Evolutionary conservation across 2,329 filamentous ascomycete species (phyloP), one percentile per base, ranked within the genome.

Genomic region (Pseudogymnoascus sp.): DNA sequence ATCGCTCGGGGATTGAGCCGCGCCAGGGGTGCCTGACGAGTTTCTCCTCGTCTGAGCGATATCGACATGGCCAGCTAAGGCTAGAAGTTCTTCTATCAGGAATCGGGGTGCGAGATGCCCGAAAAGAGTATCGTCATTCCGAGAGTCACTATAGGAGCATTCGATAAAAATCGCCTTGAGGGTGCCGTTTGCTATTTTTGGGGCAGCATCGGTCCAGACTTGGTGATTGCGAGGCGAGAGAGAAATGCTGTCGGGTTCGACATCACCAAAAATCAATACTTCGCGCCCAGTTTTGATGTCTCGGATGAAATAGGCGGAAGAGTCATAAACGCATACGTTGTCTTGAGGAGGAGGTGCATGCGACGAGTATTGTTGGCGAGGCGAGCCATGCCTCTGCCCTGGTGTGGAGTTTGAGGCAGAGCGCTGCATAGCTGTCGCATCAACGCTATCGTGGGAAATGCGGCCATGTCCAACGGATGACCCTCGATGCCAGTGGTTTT

Each of bases 241-340:
- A 0, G 91, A 95, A 26, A 97, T 76, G 7, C 86, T 88, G 74
- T 99, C 94, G 0, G 94, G 92, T 72, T 99, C 94, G 38, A 97
- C 90, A 68, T 99, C 94, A 16, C 94, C 94, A 72, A 97, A 97
- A 59, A 99, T 90, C 64, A 99, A 83, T 2, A 97, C 84, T 74
- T 99, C 93, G 33, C 83, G 82, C 1, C 84, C 83, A 0, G 85
- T 89, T 0, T 77, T 72, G 35, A 87, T 79, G 64, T 94, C 89
- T 38, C 91, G 89, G 66, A 99, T 89, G 74, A 99, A 97, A 75
- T 92, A 97, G 0, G 91, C 93, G 16, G 92, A 94, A 66, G 91
- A 96, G 72, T 97, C 91, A 64, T 91, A 88, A 1, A 92, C 89
- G 68, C 88, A 92, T 35, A 81, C 71, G 16, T 76, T 77, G 62